These are phyloP conservation scores for Lenwebbia sp. DNA, from an alignment of 345 rosid species.

Conservation along the genomic window DNA sequence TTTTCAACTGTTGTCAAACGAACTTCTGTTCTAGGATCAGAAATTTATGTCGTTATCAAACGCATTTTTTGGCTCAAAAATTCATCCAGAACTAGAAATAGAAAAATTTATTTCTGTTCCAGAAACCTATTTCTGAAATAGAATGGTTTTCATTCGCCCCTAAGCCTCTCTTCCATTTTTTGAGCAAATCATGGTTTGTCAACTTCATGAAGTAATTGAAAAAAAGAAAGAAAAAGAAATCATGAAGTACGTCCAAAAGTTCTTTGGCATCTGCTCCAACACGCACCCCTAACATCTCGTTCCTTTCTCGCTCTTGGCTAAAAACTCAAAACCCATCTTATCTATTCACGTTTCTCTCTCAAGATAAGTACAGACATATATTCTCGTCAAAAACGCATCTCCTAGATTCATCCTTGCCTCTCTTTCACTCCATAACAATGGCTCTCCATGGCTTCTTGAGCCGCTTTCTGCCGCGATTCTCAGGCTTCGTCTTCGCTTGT, in stretches of 20 bases:
- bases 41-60: too few relatives aligned
- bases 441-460: not conserved
- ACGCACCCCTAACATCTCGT: not conserved
- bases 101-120: too few relatives aligned
- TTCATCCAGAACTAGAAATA: too few relatives aligned
- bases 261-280: not conserved
- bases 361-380: not conserved
- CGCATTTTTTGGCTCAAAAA: too few relatives aligned
- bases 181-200: not conserved
- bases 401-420: not conserved
- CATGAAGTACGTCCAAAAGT: too few relatives aligned
- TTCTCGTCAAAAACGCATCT: not conserved
- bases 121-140: too few relatives aligned
- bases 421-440: not conserved
- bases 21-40: too few relatives aligned
- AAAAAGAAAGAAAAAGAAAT: too few relatives aligned
- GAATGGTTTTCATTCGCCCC: too few relatives aligned
- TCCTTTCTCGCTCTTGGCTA: not conserved
- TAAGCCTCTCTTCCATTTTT: not conserved
- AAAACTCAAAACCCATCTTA: not conserved
- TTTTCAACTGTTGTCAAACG: too few relatives aligned
- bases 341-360: not conserved
- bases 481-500: slow-evolving; percentile 6
- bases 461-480: not conserved
- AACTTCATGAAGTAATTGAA: too few relatives aligned